Conservation (phyloP, 768 basidiomycete genomes). For the Leccinellum luteum region DNA sequence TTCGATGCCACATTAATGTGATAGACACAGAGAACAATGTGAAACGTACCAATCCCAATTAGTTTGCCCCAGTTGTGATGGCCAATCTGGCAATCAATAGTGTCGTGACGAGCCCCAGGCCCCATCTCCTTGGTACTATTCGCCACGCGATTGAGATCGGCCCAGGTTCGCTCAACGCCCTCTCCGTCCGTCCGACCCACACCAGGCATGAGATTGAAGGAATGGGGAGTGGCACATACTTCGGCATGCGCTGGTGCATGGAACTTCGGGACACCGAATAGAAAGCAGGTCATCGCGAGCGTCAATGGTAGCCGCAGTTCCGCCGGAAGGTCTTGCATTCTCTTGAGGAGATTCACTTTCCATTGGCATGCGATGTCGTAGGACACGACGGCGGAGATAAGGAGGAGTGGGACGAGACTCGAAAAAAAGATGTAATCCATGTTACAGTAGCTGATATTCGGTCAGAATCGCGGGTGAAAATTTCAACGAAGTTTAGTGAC, state of each 20-base stretch:
- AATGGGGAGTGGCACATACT: background rate
- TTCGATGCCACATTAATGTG: background rate
- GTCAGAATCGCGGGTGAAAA: background rate
- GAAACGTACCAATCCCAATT: background rate
- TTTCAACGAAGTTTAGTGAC: background rate
- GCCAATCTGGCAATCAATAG: background rate
- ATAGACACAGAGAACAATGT: background rate
- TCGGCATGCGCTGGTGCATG: background rate
- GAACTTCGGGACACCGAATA: background rate
- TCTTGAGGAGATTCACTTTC: background rate
- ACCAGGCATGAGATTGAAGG: background rate
- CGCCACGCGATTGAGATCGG: background rate
- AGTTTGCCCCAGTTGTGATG: background rate
- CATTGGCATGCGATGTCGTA: background rate
- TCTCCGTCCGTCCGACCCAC: background rate
- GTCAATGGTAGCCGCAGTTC: background rate
- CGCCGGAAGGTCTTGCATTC: background rate
- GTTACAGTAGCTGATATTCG: background rate
- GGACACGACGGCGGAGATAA: background rate
- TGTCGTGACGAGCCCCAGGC: background rate
- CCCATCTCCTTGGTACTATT: background rate
- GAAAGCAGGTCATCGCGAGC: background rate
- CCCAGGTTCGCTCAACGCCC: background rate
- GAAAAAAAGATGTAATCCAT: background rate
- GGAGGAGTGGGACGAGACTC: background rate